Evolutionary conservation across 2,329 filamentous ascomycete species (phyloP).

Genomic region (Rutstroemia sydowiana): DNA sequence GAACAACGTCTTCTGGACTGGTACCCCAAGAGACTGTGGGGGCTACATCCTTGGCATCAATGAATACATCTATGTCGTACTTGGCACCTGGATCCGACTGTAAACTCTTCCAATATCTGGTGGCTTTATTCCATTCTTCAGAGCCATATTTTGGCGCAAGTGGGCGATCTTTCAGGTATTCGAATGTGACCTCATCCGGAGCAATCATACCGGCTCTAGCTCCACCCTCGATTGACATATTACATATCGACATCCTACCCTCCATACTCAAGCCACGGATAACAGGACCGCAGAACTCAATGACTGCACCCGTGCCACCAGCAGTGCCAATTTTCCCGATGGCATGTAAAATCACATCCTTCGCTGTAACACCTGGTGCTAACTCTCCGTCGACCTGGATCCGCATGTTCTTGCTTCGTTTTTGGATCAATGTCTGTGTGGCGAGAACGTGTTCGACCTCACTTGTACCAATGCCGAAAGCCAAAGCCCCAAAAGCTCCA

Average conservation of each 20-base stretch:
- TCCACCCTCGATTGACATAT: constrained; percentile 97
- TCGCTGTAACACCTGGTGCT: constrained; percentile 85
- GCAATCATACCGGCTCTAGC: constrained; percentile 95
- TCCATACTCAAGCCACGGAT: constrained; percentile 90
- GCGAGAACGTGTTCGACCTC: constrained; percentile 98
- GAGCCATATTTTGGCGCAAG: constrained; percentile 75
- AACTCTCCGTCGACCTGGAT: constrained; percentile 91
- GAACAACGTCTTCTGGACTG: constrained; percentile 90
- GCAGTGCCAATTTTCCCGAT: constrained; percentile 94
- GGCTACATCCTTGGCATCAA: constrained; percentile 86
- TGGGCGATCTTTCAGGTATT: constrained; percentile 87
- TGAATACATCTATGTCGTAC: constrained; percentile 82
- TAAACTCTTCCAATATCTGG: constrained; percentile 80
- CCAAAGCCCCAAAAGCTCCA: constrained; percentile 89
- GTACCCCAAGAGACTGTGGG: constrained; percentile 97
- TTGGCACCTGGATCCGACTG: constrained; percentile 81
- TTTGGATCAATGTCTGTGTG: constrained; percentile 90
- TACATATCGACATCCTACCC: constrained; percentile 98
- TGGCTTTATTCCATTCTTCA: constrained; percentile 81
- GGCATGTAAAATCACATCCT: constrained; percentile 87
- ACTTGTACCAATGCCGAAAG: constrained; percentile 95
- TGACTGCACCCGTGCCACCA: constrained; percentile 87
- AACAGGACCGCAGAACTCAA: constrained; percentile 94
- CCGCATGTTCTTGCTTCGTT: constrained; percentile 97
- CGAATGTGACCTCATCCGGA: constrained; percentile 87